Percentiles rank a stretch among this genome's conserved stretches.
phyloP scores from a whole-genome alignment of 768 basidiomycete species.

The Multifurca ochricompacta region DNA sequence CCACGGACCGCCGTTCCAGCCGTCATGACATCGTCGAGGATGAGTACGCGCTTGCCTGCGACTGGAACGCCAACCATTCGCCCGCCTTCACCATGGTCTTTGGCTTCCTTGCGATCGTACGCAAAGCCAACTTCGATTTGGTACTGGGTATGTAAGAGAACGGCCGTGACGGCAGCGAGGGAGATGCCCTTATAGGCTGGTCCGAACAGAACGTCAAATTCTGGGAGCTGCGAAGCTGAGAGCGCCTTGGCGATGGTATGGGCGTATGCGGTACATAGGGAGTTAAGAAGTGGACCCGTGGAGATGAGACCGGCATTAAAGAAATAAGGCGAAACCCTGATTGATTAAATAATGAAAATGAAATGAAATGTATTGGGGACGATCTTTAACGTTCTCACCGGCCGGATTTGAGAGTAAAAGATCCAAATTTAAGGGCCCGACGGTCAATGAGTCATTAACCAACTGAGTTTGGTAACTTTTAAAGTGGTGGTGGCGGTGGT shows the following conservation, averaged over 20 bases:
- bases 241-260: conserved; percentile 58
- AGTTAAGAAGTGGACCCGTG: conserved; percentile 70
- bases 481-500: too few species aligned
- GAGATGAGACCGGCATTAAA: conserved; percentile 91
- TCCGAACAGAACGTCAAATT: conserved; percentile 84
- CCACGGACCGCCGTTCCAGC: conserved; percentile 81
- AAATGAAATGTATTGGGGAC: too few species aligned
- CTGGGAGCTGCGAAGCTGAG: conserved; percentile 30
- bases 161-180: conserved; percentile 77
- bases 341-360: too few species aligned
- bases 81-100: conserved; percentile 96
- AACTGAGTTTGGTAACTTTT: conserved; percentile 53
- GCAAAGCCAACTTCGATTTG: conserved; percentile 67
- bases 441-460: conserved; percentile 58
- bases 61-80: conserved; percentile 80
- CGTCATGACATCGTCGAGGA: conserved; percentile 97
- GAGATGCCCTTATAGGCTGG: conserved; percentile 98
- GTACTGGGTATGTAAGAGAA: conserved; percentile 63
- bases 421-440: conserved; percentile 83
- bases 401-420: conserved; percentile 92
- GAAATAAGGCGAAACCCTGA: conserved; percentile 80
- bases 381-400: conserved; percentile 45
- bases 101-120: conserved; percentile 92
- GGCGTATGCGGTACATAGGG: conserved; percentile 78
- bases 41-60: conserved; percentile 72